Evolutionary conservation across 371 early-diverging fungal species (phyloP).

Genomic region (Amoeboaphelidium occidentale): DNA sequence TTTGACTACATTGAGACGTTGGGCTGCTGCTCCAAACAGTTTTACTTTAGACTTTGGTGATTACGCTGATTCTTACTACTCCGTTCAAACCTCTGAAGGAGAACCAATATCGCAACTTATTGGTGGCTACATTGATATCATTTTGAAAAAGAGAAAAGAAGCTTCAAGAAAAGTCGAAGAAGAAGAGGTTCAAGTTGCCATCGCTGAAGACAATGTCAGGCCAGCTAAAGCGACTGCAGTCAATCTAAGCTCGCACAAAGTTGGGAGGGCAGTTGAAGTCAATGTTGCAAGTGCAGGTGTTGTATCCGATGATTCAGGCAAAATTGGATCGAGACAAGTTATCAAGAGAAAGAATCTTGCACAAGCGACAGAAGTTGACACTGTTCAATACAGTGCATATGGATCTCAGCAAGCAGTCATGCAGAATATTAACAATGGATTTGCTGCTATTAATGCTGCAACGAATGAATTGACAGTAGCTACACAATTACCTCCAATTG

Average conservation of each 20-base stretch:
- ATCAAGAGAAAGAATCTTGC: background rate
- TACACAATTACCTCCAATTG: slow-evolving; percentile 14
- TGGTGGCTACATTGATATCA: slow-evolving; percentile 31
- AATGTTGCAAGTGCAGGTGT: background rate
- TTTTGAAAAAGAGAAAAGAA: slow-evolving; percentile 23
- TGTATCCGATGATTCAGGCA: background rate
- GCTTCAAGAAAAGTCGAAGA: slow-evolving; percentile 9
- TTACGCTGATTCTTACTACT: slow-evolving; percentile 21
- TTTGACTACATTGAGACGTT: slow-evolving; percentile 21
- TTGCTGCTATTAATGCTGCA: slow-evolving; percentile 14
- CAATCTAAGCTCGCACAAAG: slow-evolving; percentile 8
- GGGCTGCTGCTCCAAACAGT: slow-evolving; percentile 24
- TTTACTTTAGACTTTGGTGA: slow-evolving; percentile 33
- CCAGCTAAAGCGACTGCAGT: slow-evolving; percentile 14
- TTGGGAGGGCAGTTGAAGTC: slow-evolving; percentile 1
- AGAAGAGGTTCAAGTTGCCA: slow-evolving; percentile 18
- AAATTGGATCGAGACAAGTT: background rate
- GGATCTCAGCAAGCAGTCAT: slow-evolving; percentile 15
- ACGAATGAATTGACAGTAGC: slow-evolving; percentile 3
- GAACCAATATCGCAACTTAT: slow-evolving; percentile 27
- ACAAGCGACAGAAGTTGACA: background rate
- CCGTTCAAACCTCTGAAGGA: slow-evolving; percentile 26
- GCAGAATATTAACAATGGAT: slow-evolving; percentile 13
- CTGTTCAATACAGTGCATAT: slow-evolving; percentile 1
- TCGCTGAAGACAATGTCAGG: slow-evolving; percentile 20